Evolutionary conservation across 352 stramenopile genomes (phyloP), one percentile per base, ranked within the genome.

Genomic region (Phytopythium ostracodes): DNA sequence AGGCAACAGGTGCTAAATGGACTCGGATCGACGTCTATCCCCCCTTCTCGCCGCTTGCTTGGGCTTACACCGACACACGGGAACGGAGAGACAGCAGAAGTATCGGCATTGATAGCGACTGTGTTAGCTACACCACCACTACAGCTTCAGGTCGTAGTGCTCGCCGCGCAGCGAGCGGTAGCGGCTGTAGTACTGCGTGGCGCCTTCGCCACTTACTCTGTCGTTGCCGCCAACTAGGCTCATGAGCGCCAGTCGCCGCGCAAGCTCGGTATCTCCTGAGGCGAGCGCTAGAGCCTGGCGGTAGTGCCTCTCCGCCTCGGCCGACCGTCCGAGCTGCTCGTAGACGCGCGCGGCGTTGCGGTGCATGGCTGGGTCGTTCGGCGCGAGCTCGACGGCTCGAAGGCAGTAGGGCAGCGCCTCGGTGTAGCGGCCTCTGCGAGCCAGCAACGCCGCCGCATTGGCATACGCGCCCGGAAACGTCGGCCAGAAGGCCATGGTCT

Each of bases 101-200:
- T 10, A 38, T 38, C 33, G 33, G 14, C 33, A 33, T 8, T 7
- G 29, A 33, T 7, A n/a, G n/a, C n/a, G n/a, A 33, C 29, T 33
- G 29, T 33, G 33, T 14, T 38, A 38, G 10, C 14, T 47, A 4
- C 18, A 24, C 17, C 3, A 11, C n/a, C n/a, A 18, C 50, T 56
- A 88, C 25, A 89, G 66, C 53, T 89, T 89, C 20, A 90, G 60
- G 35, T 89, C 82, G 55, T 71, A 88, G 62, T 87, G 77, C 42
- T 89, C 67, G 0, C 75, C 78, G 8, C 66, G 73, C 6, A 88
- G 64, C 4, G 33, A 36, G 2, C 77, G 73, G 54, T 84, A 77
- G n/a, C 65, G 71, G 27, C 63, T 64, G 60, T 90, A 92, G 44
- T 81, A 56, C n/a, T 68, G 47, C 9, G 66, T 49, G 18, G 78